phyloP scores from a whole-genome alignment of 768 basidiomycete genomes.

The Lactifluus hygrophoroides region DNA sequence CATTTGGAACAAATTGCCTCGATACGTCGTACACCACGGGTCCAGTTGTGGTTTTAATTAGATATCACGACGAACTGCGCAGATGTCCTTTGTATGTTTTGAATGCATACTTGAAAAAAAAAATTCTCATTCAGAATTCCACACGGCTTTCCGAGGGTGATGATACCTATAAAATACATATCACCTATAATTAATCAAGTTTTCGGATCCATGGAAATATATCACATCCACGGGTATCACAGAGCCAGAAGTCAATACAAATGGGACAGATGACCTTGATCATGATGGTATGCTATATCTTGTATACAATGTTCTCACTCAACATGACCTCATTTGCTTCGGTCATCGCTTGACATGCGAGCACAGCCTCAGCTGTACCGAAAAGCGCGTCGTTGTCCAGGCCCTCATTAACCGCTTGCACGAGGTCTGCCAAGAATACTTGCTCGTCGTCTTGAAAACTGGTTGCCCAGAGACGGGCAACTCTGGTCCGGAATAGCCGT shows the following conservation, averaged over 20 bases:
- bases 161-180: too few relatives aligned
- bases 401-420: constrained; percentile 72
- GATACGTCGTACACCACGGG: not conserved
- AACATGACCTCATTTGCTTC: constrained; percentile 80
- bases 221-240: not conserved
- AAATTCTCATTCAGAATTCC: not conserved
- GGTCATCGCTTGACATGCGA: constrained; percentile 66
- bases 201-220: not conserved
- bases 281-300: constrained; percentile 50
- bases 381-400: constrained; percentile 61
- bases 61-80: not conserved
- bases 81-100: not conserved
- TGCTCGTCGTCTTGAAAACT: constrained; percentile 69
- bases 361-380: constrained; percentile 71
- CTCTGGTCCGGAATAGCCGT: constrained; percentile 68
- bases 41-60: not conserved
- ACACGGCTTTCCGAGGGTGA: not conserved
- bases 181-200: not conserved
- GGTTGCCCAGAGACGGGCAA: constrained; percentile 64
- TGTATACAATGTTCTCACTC: constrained; percentile 80
- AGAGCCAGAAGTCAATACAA: not conserved
- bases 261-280: not conserved
- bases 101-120: not conserved
- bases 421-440: constrained; percentile 57
- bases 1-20: not conserved